These are phyloP conservation scores for Rhizopus stolonifer DNA, from an alignment of 371 early-diverging fungal species.

Conservation along the genomic window DNA sequence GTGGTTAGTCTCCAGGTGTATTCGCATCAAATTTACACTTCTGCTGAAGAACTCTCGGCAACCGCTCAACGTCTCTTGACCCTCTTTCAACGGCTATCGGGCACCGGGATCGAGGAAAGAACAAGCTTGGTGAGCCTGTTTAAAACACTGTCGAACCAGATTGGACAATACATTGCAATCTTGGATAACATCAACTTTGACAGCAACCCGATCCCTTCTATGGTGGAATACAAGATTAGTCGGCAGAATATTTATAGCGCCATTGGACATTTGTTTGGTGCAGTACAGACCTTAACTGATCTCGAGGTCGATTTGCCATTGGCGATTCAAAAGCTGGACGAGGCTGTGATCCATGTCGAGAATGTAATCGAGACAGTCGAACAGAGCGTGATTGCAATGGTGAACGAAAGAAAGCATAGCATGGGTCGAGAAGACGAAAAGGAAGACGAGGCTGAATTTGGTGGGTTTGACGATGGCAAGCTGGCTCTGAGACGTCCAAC, in stretches of 20 bases:
- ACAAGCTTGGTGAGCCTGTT: slow-evolving; percentile 39
- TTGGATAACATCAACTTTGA: slow-evolving; percentile 32
- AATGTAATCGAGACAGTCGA: slow-evolving; percentile 14
- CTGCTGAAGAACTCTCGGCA: slow-evolving; percentile 22
- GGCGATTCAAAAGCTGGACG: slow-evolving; percentile 9
- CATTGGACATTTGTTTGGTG: slow-evolving; percentile 63
- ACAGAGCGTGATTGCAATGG: slow-evolving; percentile 21
- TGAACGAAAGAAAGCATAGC: slow-evolving; percentile 14
- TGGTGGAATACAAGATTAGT: slow-evolving; percentile 45
- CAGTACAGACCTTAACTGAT: slow-evolving; percentile 51
- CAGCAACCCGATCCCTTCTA: slow-evolving; percentile 14
- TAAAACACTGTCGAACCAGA: slow-evolving; percentile 34
- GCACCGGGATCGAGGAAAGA: slow-evolving; percentile 6
- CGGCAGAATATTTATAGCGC: slow-evolving; percentile 66
- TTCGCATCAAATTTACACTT: slow-evolving; percentile 33
- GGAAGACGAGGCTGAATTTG: background rate
- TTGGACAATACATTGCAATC: slow-evolving; percentile 34
- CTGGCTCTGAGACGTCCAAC: slow-evolving; percentile 4
- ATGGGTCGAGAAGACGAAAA: slow-evolving; percentile 12
- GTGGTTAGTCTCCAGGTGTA: slow-evolving; percentile 33
- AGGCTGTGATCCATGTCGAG: slow-evolving; percentile 8
- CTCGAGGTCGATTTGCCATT: slow-evolving; percentile 15
- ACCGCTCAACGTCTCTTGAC: background rate
- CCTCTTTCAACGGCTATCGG: background rate
- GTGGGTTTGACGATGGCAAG: background rate